These are phyloP conservation scores for Rubus idaeus DNA, from an alignment of 306 rosid species.

Conservation along the genomic window DNA sequence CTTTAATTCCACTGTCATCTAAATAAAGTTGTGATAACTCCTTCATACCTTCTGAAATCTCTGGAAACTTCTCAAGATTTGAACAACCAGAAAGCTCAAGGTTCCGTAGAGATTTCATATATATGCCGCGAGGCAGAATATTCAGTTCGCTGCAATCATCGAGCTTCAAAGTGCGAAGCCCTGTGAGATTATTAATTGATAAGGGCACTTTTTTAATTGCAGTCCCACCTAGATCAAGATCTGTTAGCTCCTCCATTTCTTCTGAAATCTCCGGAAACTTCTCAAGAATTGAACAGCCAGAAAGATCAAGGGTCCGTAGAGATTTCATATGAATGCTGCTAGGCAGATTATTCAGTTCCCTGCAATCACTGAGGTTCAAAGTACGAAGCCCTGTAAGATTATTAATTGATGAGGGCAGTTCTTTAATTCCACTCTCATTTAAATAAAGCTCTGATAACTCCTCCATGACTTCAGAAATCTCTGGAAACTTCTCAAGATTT, in stretches of 20 bases:
- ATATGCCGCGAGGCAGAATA: neutral
- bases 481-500: neutral
- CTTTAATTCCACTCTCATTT: too few relatives aligned
- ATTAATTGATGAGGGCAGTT: too few relatives aligned
- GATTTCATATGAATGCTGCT: neutral
- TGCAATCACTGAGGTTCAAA: neutral
- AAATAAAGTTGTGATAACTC: neutral
- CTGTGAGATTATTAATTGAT: neutral
- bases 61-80: neutral
- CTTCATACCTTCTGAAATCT: neutral
- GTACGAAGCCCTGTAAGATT: too few relatives aligned
- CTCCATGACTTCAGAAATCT: too few relatives aligned
- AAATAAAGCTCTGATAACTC: too few relatives aligned
- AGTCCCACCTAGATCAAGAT: neutral
- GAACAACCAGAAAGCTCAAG: neutral
- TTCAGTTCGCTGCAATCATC: neutral
- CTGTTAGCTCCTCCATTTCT: neutral
- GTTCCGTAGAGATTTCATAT: neutral
- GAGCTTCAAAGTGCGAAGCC: neutral
- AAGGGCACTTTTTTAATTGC: constrained; percentile 2
- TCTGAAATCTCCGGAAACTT: neutral
- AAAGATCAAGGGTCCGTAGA: neutral
- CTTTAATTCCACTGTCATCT: neutral
- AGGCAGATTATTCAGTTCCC: neutral
- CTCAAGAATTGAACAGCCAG: neutral